Conservation (phyloP, 2,329 filamentous ascomycete genomes). For the Trichothecium sympodiale region DNA sequence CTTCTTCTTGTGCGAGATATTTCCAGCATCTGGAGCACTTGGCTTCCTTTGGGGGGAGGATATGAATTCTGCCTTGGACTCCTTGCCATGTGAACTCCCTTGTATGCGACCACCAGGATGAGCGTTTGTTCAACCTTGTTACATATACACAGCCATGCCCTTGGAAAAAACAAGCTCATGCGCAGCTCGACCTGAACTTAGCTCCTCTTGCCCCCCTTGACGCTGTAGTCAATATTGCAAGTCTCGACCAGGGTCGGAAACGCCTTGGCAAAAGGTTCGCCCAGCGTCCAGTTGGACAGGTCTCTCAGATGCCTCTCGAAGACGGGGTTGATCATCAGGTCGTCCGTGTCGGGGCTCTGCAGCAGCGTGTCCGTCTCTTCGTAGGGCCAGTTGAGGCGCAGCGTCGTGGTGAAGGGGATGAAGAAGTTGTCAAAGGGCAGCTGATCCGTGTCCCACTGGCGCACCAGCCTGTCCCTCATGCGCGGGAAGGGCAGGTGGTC, state of each 20-base stretch:
- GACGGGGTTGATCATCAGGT: slow-evolving; percentile 72
- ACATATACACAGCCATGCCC: too few relatives aligned
- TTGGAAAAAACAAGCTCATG: too few relatives aligned
- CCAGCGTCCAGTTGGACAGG: slow-evolving; percentile 73
- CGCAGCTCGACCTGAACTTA: too few relatives aligned
- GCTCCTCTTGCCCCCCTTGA: slow-evolving; percentile 3
- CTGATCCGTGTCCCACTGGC: slow-evolving; percentile 31
- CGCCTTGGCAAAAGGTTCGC: slow-evolving; percentile 51
- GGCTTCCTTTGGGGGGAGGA: slow-evolving; percentile 36
- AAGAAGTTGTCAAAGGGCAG: slow-evolving; percentile 74
- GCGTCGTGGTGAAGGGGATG: slow-evolving; percentile 64
- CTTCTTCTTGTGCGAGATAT: slow-evolving; percentile 58
- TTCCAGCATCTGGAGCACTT: slow-evolving; percentile 92
- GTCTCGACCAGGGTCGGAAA: slow-evolving; percentile 40
- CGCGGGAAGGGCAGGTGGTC: slow-evolving; percentile 71
- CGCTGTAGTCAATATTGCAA: slow-evolving; percentile 14
- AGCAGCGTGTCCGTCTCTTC: slow-evolving; percentile 60
- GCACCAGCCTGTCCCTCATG: slow-evolving; percentile 58
- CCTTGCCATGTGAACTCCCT: slow-evolving; percentile 22
- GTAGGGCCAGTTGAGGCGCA: slow-evolving; percentile 79
- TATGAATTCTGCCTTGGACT: slow-evolving; percentile 24
- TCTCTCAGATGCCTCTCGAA: slow-evolving; percentile 72
- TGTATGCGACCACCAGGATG: slow-evolving; percentile 32
- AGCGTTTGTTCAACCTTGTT: too few relatives aligned
- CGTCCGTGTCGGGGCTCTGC: slow-evolving; percentile 43